Conservation (phyloP, 805 yeast species). For the Priceomyces haplophilus region DNA sequence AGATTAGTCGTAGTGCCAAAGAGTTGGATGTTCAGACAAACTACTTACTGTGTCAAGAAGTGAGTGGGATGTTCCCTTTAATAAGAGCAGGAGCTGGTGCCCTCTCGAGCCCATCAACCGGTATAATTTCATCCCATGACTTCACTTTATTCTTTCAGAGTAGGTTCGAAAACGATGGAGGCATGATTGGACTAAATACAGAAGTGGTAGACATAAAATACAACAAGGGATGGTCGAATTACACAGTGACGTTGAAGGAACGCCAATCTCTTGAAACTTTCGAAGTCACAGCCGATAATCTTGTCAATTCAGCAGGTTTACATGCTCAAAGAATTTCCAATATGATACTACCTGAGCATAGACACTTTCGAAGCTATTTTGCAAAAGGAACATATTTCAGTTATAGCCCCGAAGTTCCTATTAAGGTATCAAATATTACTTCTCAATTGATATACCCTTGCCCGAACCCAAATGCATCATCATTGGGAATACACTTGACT, state of each 20-base stretch:
- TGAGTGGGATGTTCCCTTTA: slow-evolving; percentile 58
- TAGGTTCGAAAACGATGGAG: slow-evolving; percentile 53
- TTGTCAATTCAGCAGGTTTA: slow-evolving; percentile 79
- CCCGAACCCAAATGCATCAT: slow-evolving; percentile 61
- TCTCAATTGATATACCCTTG: slow-evolving; percentile 65
- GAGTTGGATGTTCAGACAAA: slow-evolving; percentile 56
- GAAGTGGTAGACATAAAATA: slow-evolving; percentile 44
- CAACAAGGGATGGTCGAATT: slow-evolving; percentile 18
- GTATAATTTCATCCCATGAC: slow-evolving; percentile 80
- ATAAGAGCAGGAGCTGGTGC: slow-evolving; percentile 60
- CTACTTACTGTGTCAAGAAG: slow-evolving; percentile 46
- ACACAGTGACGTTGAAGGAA: slow-evolving; percentile 24
- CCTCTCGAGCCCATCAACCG: slow-evolving; percentile 75
- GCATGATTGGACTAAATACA: slow-evolving; percentile 64
- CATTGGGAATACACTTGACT: slow-evolving; percentile 86
- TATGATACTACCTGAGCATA: slow-evolving; percentile 58
- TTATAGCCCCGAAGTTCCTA: slow-evolving; percentile 47
- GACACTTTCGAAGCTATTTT: slow-evolving; percentile 58
- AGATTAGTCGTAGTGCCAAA: slow-evolving; percentile 48
- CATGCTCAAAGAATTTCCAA: slow-evolving; percentile 72
- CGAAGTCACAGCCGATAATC: slow-evolving; percentile 49
- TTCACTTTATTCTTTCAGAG: slow-evolving; percentile 59
- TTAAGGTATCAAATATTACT: slow-evolving; percentile 23
- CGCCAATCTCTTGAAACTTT: slow-evolving; percentile 30
- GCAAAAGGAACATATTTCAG: slow-evolving; percentile 86